Base-by-base conservation (phyloP, 441 rosid species). In the Syzygium malaccense region DNA sequence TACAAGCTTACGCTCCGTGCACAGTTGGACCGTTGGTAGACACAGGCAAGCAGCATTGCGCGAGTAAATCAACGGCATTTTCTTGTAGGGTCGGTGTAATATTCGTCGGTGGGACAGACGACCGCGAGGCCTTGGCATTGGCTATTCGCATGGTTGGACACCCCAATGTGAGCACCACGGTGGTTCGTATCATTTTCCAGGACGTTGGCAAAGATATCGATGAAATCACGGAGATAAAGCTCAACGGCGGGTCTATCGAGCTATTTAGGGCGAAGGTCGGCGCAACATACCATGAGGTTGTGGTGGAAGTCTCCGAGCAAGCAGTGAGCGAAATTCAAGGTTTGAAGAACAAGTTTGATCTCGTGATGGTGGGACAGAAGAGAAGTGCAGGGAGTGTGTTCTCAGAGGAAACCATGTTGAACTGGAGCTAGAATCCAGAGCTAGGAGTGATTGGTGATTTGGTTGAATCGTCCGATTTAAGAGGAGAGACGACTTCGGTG, bases 371-470 rank as follows among this genome's bases (percentile, higher is more conserved):
- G 49, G 89, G 87, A 45, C 80, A 80, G 45, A 66, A 37, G 41
- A 88, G 89, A n/a, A 28, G 45, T 41, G 84, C 48, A 25, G 41
- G 57, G 68, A 54, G 26, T 13, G 55, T 51, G 66, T 41, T 88
- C 84, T 54, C 55, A 26, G 87, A 88, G 53, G 87, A 88, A 8
- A 68, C 57, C 56, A 88, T 88, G 89, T 48, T 85, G 84, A 33
- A 37, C 20, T 88, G 87, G 87, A 85, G 64, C 55, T 66, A 88
- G 23, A 32, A 88, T 66, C 89, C 89, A 25, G 87, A 88, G 55
- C 87, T 88, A 19, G 89, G 89, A 79, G 80, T 88, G 28, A 66
- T 88, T 13, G 87, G 87, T 10, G 89, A 85, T 68, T 45, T 58
- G 15, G n/a, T 88, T 30, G 86, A 55, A 28, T 62, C 89, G 10